Evolutionary conservation across 2,329 filamentous ascomycete species (phyloP).

Genomic region (Elsinoe arachidis): DNA sequence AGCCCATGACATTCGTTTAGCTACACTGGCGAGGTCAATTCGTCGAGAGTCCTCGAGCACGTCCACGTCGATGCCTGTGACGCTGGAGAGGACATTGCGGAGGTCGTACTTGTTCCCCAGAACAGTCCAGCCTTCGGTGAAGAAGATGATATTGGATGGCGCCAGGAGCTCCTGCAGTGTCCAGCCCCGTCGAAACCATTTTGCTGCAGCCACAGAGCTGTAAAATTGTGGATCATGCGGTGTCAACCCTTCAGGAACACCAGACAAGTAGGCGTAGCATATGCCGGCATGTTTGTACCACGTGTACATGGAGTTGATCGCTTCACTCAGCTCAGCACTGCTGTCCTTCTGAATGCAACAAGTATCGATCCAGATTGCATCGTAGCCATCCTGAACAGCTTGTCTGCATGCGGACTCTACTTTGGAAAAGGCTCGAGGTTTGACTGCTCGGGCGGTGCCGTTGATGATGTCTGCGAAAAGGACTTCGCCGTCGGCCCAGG

Average conservation of each 20-base stretch:
- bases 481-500: slow-evolving; percentile 27
- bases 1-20: slow-evolving; percentile 21
- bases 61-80: slow-evolving; percentile 14
- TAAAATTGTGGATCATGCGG: background rate
- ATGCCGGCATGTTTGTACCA: slow-evolving; percentile 18
- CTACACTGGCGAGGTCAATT: slow-evolving; percentile 4
- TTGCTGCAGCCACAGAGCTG: background rate
- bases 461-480: slow-evolving; percentile 21
- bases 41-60: slow-evolving; percentile 12
- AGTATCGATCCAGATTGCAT: slow-evolving; percentile 21
- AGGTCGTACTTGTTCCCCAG: slow-evolving; percentile 16
- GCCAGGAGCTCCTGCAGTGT: slow-evolving; percentile 23
- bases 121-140: slow-evolving; percentile 13
- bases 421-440: slow-evolving; percentile 18
- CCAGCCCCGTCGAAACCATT: slow-evolving; percentile 21
- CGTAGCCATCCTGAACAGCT: slow-evolving; percentile 16
- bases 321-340: slow-evolving; percentile 17
- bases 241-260: background rate
- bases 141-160: slow-evolving; percentile 16
- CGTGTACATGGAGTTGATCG: slow-evolving; percentile 21
- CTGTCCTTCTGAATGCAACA: slow-evolving; percentile 20
- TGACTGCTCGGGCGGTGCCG: background rate
- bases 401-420: slow-evolving; percentile 18
- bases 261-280: slow-evolving; percentile 19
- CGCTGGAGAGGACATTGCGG: slow-evolving; percentile 9